Conservation (phyloP, 495 filamentous ascomycete species). For the Platismatia glauca region DNA sequence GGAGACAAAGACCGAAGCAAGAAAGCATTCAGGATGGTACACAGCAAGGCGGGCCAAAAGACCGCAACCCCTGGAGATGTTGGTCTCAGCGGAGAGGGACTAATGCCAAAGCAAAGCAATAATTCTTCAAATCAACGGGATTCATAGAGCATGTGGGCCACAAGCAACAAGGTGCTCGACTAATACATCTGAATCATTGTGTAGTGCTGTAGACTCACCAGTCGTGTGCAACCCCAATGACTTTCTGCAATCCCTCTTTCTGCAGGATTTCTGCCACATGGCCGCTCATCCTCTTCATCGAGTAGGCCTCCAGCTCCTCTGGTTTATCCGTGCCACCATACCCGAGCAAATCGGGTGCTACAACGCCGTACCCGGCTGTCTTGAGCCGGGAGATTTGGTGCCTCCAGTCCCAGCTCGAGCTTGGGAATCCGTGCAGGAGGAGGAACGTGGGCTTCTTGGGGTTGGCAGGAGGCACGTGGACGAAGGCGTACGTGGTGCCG, state of each 20-base stretch:
- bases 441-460: slow-evolving; percentile 29
- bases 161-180: too few relatives aligned
- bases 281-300: slow-evolving; percentile 17
- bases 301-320: slow-evolving; percentile 26
- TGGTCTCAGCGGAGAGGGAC: neutral
- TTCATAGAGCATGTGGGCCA: too few relatives aligned
- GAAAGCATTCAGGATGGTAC: slow-evolving; percentile 14
- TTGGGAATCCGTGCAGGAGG: slow-evolving; percentile 39
- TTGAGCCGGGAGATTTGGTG: slow-evolving; percentile 33
- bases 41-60: slow-evolving; percentile 9
- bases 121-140: slow-evolving; percentile 9
- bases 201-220: slow-evolving; percentile 31
- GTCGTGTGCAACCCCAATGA: slow-evolving; percentile 24
- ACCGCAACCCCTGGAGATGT: slow-evolving; percentile 6
- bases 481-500: neutral
- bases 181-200: too few relatives aligned
- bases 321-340: slow-evolving; percentile 41
- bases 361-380: slow-evolving; percentile 34
- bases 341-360: slow-evolving; percentile 43
- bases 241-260: neutral
- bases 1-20: slow-evolving; percentile 4
- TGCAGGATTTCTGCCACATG: neutral
- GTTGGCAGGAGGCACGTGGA: neutral
- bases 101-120: neutral
- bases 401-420: slow-evolving; percentile 37